Conservation (phyloP, 768 basidiomycete genomes). For the Boletus edulis region DNA sequence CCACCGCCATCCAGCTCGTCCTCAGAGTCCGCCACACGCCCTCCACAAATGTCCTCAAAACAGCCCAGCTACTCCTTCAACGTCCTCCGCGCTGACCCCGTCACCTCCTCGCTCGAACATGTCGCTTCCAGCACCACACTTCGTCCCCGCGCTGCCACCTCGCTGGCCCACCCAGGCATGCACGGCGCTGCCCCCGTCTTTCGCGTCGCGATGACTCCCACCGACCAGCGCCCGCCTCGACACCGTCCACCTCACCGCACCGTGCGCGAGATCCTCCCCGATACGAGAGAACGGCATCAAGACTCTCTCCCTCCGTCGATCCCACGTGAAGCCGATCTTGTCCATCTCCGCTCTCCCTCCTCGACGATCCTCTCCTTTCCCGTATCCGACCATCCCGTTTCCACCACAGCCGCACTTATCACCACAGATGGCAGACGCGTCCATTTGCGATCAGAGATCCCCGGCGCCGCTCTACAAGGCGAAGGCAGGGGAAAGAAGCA, state of each 20-base stretch:
- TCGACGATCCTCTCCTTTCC: slow-evolving; percentile 36
- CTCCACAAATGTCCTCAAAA: slow-evolving; percentile 15
- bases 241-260: slow-evolving; percentile 16
- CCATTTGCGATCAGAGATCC: slow-evolving; percentile 30
- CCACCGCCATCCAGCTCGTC: slow-evolving; percentile 28
- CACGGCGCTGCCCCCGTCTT: slow-evolving; percentile 38
- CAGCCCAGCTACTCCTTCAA: slow-evolving; percentile 38
- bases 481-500: slow-evolving; percentile 37
- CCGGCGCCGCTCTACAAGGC: slow-evolving; percentile 24
- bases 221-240: slow-evolving; percentile 16
- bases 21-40: slow-evolving; percentile 25
- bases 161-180: slow-evolving; percentile 20
- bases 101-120: slow-evolving; percentile 42
- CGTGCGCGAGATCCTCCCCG: slow-evolving; percentile 25
- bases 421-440: slow-evolving; percentile 28
- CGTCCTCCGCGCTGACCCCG: slow-evolving; percentile 44
- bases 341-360: slow-evolving; percentile 29
- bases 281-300: slow-evolving; percentile 27
- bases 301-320: slow-evolving; percentile 27
- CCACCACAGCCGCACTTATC: slow-evolving; percentile 25
- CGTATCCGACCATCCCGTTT: slow-evolving; percentile 28
- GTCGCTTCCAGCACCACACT: slow-evolving; percentile 42
- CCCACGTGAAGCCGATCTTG: slow-evolving; percentile 30
- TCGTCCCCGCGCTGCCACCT: slow-evolving; percentile 28
- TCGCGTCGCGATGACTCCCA: slow-evolving; percentile 33